These are phyloP conservation scores for Takashimella koratensis DNA, from an alignment of 1,284 basidiomycete genomes.

Conservation along the genomic window DNA sequence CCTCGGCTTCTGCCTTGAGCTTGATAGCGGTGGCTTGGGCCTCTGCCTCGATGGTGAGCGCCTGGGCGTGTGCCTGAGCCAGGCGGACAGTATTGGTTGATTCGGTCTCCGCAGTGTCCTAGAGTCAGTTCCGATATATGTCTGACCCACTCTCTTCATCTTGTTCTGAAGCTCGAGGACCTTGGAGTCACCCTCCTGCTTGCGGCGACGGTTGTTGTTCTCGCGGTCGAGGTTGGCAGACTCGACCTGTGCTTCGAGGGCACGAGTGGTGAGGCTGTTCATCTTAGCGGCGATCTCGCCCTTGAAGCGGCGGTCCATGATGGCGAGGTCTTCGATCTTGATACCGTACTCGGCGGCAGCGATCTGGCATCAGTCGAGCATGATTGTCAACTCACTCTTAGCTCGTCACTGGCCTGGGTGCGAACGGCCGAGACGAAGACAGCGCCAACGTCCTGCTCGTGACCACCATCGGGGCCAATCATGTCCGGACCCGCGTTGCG, in stretches of 20 bases:
- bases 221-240: conserved; percentile 13
- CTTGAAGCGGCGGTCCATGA: conserved; percentile 15
- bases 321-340: conserved; percentile 13
- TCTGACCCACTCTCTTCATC: conserved; percentile 10
- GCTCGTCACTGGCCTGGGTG: conserved; percentile 15
- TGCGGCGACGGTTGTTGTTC: conserved; percentile 12
- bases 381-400: too few relatives aligned
- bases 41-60: conserved; percentile 9
- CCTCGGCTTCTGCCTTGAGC: conserved; percentile 9
- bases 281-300: conserved; percentile 14
- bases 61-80: conserved; percentile 7
- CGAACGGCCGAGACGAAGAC: conserved; percentile 14
- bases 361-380: too few relatives aligned
- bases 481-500: conserved; percentile 12
- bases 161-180: conserved; percentile 15
- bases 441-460: conserved; percentile 8
- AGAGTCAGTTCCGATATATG: too few relatives aligned
- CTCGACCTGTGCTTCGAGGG: conserved; percentile 18
- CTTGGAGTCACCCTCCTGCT: conserved; percentile 12
- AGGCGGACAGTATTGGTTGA: conserved; percentile 3
- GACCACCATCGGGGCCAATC: background rate
- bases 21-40: conserved; percentile 10
- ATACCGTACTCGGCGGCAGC: conserved; percentile 14
- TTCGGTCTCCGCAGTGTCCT: conserved; percentile 12
- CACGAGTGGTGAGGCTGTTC: conserved; percentile 11